Conservation (phyloP, 2,329 filamentous ascomycete species). For the Trichoderma atroviride region DNA sequence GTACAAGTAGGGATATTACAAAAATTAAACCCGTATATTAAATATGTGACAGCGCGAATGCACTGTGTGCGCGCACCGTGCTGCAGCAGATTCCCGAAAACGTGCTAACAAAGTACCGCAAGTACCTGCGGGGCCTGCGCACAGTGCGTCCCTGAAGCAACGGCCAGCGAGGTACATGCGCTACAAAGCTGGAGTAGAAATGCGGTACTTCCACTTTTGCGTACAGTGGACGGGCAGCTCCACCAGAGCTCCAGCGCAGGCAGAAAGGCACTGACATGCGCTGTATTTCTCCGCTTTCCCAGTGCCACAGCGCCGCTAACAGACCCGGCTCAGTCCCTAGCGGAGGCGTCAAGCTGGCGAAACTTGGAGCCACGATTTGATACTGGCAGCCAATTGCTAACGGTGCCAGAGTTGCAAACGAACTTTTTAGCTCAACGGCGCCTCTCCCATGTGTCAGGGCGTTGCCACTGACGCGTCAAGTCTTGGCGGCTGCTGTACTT, state of each 20-base stretch:
- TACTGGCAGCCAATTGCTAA: not conserved
- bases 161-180: not conserved
- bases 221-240: not conserved
- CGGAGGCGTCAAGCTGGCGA: not conserved
- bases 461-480: conserved; percentile 8
- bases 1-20: not conserved
- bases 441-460: not conserved
- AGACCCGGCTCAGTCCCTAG: not conserved
- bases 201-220: not conserved
- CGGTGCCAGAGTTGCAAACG: not conserved
- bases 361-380: not conserved
- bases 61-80: not conserved
- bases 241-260: conserved; percentile 1
- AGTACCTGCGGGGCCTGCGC: not conserved
- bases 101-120: not conserved
- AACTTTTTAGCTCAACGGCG: not conserved
- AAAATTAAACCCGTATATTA: conserved; percentile 5
- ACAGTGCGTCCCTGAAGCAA: not conserved
- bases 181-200: not conserved
- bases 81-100: conserved; percentile 14
- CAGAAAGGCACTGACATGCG: conserved; percentile 7
- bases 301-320: not conserved
- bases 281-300: not conserved
- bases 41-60: conserved; percentile 2
- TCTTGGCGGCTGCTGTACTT: not conserved